phyloP scores from a whole-genome alignment of 768 basidiomycete genomes.

The Trichaptum fuscoviolaceum region DNA sequence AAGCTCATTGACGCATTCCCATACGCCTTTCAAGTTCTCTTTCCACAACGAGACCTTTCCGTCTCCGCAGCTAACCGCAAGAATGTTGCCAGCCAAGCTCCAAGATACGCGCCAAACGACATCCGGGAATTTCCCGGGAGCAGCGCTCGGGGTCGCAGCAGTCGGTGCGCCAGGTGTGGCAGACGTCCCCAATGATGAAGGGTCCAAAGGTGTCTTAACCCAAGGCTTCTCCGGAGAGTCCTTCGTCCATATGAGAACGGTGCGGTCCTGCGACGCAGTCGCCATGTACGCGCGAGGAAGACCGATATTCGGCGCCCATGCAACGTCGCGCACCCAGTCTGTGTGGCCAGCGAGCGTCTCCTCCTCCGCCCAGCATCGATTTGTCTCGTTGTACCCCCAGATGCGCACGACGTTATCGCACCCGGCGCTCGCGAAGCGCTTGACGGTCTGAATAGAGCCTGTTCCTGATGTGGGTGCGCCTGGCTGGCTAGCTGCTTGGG shows the following conservation, averaged over 20 bases:
- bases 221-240: conserved; percentile 69
- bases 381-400: conserved; percentile 86
- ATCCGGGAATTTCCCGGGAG: conserved; percentile 86
- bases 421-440: conserved; percentile 92
- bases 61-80: conserved; percentile 96
- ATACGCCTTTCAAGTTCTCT: conserved; percentile 89
- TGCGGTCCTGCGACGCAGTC: conserved; percentile 91
- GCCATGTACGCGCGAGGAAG: conserved; percentile 93
- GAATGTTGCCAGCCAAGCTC: conserved; percentile 93
- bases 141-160: conserved; percentile 32
- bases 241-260: conserved; percentile 89
- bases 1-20: conserved; percentile 97
- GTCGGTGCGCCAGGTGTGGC: conserved; percentile 35
- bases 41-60: conserved; percentile 99
- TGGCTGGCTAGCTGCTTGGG: conserved; percentile 28
- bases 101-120: conserved; percentile 99
- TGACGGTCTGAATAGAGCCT: conserved; percentile 43
- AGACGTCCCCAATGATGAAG: conserved; percentile 43
- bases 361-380: conserved; percentile 87
- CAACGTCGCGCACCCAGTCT: conserved; percentile 99
- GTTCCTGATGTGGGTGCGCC: conserved; percentile 22
- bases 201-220: conserved; percentile 78
- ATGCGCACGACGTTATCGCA: conserved; percentile 95
- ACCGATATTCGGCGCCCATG: conserved; percentile 97
- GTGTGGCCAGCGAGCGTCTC: conserved; percentile 88